Evolutionary conservation across 495 filamentous ascomycete genomes (phyloP), one percentile per base, ranked within the genome.

Genomic region (Penicillium canescens): DNA sequence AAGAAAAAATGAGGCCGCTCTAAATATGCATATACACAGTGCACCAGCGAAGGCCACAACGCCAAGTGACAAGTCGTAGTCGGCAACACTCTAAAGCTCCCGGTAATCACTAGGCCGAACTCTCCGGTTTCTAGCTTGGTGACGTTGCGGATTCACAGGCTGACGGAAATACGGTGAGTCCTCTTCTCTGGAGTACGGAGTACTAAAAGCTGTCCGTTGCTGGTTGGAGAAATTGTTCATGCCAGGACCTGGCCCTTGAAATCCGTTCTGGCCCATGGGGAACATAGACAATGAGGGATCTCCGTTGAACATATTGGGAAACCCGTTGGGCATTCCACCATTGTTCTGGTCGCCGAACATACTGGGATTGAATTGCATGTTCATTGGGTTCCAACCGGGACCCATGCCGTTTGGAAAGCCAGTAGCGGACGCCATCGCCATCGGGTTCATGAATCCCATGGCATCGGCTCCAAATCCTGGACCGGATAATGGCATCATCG

Each of bases 131-230:
- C 87, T 77, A 50, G 89, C 87, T 70, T 91, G 87, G 63, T 95
- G 89, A 50, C 94, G 85, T 64, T 96, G 91, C 10, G 92, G 94
- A 65, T 98, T 98, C 46, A 98, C 89, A 2, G 94, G 94, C 65
- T 96, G 92, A 18, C 94, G 86, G 70, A 98, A 94, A 70, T 98
- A 98, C 16, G 94, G 88, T 44, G 90, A 89, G 54, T 96, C 92
- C 56, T 96, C 91, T 51, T 90, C 89, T 46, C 84, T 81, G n/a
- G 78, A 74, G 53, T 78, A 76, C 5, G 84, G 82, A 16, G 79
- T 80, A 34, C 75, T 76, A 57, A 86, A 88, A 23, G 80, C 70
- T 8, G 82, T 86, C 46, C 86, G 81, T 72, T 94, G 88, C 68
- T 94, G 84, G 61, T 89, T 87, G 20, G 83, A 79, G 59, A 90